Evolutionary conservation across 2,329 filamentous ascomycete genomes (phyloP).

Genomic region (Byssoonygena ceratinophila): DNA sequence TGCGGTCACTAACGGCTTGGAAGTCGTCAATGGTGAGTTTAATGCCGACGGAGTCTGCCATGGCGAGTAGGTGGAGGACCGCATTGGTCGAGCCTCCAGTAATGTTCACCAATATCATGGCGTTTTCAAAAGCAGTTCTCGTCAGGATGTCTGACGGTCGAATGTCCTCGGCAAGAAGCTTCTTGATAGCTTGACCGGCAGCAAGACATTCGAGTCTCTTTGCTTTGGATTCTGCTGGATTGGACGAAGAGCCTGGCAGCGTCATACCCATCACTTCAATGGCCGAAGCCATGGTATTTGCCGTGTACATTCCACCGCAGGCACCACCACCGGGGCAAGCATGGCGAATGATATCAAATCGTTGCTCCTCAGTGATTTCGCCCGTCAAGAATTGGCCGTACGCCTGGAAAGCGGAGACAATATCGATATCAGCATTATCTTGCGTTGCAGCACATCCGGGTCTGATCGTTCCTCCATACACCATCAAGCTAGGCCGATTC

Average conservation of each 20-base stretch:
- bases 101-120: constrained; percentile 73
- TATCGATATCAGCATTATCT: constrained; percentile 68
- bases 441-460: constrained; percentile 74
- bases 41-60: constrained; percentile 69
- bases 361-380: constrained; percentile 79
- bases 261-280: constrained; percentile 67
- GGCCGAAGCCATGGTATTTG: constrained; percentile 65
- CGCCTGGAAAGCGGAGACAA: constrained; percentile 94
- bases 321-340: constrained; percentile 77
- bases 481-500: constrained; percentile 91
- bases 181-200: constrained; percentile 63
- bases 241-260: constrained; percentile 70
- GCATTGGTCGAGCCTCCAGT: constrained; percentile 79
- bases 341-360: constrained; percentile 88
- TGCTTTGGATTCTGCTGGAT: constrained; percentile 60
- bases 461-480: constrained; percentile 90
- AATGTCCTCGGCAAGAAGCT: constrained; percentile 65
- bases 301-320: constrained; percentile 77
- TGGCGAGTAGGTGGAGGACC: constrained; percentile 73
- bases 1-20: constrained; percentile 68
- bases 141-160: constrained; percentile 68
- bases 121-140: constrained; percentile 69
- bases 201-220: constrained; percentile 64
- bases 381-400: constrained; percentile 92
- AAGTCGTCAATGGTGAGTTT: constrained; percentile 79